phyloP scores from a whole-genome alignment of 2,329 filamentous ascomycete genomes.

The Ceratocystis papillata region DNA sequence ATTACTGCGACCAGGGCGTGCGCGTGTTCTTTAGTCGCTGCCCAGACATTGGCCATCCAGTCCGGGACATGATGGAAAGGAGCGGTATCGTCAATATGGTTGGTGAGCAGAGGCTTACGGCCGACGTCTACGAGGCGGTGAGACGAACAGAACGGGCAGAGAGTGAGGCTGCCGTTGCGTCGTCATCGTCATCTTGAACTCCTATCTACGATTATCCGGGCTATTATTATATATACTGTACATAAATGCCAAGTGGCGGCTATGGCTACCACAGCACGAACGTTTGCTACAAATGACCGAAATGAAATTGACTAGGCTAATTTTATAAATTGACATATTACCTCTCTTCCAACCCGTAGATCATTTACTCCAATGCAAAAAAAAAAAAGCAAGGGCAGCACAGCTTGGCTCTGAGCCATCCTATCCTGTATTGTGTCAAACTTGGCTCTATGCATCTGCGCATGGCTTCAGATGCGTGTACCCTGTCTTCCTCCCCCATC shows the following conservation, averaged over 20 bases:
- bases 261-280: too few species aligned
- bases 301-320: too few species aligned
- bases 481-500: not conserved
- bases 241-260: too few species aligned
- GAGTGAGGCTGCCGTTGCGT: not conserved
- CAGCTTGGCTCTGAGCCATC: too few species aligned
- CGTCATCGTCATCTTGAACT: not conserved
- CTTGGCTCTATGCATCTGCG: too few species aligned
- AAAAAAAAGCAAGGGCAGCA: too few species aligned
- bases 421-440: too few species aligned
- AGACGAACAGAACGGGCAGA: slow-evolving; percentile 53
- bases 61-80: slow-evolving; percentile 61
- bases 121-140: slow-evolving; percentile 74
- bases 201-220: too few species aligned
- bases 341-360: too few species aligned
- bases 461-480: not conserved
- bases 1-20: slow-evolving; percentile 66
- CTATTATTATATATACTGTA: not conserved
- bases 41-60: slow-evolving; percentile 41
- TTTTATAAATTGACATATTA: too few species aligned
- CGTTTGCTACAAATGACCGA: too few species aligned
- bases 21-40: slow-evolving; percentile 61
- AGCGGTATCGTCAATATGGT: slow-evolving; percentile 78
- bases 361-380: too few species aligned
- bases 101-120: slow-evolving; percentile 66